These are phyloP conservation scores for Amylostereum chailletii DNA, from an alignment of 1,284 basidiomycete genomes.

Conservation along the genomic window DNA sequence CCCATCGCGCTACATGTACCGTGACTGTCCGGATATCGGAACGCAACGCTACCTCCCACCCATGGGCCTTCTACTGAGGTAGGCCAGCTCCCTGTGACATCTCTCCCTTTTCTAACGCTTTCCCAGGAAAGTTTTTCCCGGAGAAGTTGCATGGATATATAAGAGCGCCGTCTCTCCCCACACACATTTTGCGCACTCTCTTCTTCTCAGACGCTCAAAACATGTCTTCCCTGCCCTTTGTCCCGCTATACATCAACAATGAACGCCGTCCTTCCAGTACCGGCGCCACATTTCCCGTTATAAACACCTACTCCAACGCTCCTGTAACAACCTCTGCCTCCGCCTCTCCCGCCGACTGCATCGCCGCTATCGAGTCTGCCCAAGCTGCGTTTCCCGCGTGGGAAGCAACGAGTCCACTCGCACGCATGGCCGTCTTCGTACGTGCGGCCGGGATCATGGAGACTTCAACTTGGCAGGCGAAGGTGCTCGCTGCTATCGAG, in stretches of 20 bases:
- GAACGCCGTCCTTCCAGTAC: slow-evolving; percentile 26
- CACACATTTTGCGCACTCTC: too few relatives aligned
- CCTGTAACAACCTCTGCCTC: slow-evolving; percentile 36
- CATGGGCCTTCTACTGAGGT: too few relatives aligned
- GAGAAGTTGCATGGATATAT: too few relatives aligned
- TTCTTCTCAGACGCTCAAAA: too few relatives aligned
- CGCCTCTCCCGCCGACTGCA: slow-evolving; percentile 37
- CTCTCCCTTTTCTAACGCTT: too few relatives aligned
- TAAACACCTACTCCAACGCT: slow-evolving; percentile 30
- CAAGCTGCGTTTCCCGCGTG: slow-evolving; percentile 39
- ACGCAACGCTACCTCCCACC: too few relatives aligned
- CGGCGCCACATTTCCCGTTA: slow-evolving; percentile 34
- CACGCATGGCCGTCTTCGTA: slow-evolving; percentile 35
- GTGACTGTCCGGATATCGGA: too few relatives aligned
- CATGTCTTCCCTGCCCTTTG: slow-evolving; percentile 8
- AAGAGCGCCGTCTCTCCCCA: too few relatives aligned
- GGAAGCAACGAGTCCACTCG: slow-evolving; percentile 30
- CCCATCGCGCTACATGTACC: too few relatives aligned
- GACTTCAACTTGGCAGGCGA: slow-evolving; percentile 31
- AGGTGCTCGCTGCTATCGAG: slow-evolving; percentile 22
- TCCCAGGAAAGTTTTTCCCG: too few relatives aligned
- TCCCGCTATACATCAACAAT: slow-evolving; percentile 24
- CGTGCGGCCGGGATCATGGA: slow-evolving; percentile 36
- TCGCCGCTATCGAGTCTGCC: slow-evolving; percentile 38
- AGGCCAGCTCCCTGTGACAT: too few relatives aligned